phyloP scores from a whole-genome alignment of 2,329 filamentous ascomycete genomes.

The Rutstroemia sp. region DNA sequence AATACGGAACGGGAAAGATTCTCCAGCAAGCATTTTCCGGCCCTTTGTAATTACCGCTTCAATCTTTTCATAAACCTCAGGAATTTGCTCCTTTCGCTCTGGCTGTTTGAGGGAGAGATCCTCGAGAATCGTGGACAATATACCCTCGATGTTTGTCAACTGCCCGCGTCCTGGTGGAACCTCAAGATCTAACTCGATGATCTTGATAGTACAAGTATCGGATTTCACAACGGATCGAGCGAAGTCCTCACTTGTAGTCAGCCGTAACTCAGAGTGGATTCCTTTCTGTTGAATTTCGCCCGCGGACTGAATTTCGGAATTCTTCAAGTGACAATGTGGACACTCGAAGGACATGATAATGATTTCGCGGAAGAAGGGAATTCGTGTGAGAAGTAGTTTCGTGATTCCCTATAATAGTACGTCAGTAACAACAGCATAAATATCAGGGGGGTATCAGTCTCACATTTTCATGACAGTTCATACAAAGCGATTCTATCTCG shows the following conservation, averaged over 20 bases:
- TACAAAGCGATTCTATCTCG: conserved; percentile 72
- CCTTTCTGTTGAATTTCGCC: conserved; percentile 88
- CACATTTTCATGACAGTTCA: conserved; percentile 79
- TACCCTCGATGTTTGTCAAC: conserved; percentile 87
- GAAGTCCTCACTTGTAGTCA: conserved; percentile 68
- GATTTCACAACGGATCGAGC: conserved; percentile 87
- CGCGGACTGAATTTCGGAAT: conserved; percentile 90
- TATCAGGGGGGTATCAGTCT: conserved; percentile 15
- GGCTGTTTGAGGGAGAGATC: conserved; percentile 78
- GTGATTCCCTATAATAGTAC: conserved; percentile 60
- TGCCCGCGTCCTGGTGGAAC: conserved; percentile 87
- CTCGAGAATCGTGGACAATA: conserved; percentile 69
- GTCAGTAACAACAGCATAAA: neutral
- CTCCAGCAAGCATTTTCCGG: conserved; percentile 68
- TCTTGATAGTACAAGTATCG: conserved; percentile 75
- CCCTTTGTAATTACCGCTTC: conserved; percentile 68
- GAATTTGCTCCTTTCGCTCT: conserved; percentile 67
- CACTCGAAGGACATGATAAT: conserved; percentile 97
- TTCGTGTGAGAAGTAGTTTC: conserved; percentile 78
- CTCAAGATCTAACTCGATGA: conserved; percentile 89
- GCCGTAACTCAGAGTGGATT: conserved; percentile 71
- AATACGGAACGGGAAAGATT: conserved; percentile 79
- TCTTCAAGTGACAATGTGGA: conserved; percentile 79
- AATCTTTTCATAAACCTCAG: conserved; percentile 73
- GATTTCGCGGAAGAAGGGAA: conserved; percentile 96